Percentiles rank a stretch among this genome's conserved stretches.
Conservation (phyloP, 1,139 yeast genomes). For the Tardiomyces digboiensis region DNA sequence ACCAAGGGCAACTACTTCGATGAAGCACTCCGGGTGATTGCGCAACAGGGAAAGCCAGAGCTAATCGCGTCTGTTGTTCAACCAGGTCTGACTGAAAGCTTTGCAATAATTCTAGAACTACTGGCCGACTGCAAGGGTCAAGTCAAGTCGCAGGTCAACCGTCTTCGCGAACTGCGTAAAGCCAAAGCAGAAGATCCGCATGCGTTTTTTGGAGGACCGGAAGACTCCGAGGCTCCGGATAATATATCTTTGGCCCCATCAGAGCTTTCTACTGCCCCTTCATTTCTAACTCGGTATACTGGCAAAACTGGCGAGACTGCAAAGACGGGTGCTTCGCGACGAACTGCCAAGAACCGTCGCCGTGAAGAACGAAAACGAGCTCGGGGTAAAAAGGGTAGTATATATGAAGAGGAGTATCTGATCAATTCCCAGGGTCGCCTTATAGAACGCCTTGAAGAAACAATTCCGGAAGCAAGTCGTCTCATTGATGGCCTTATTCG, state of each 20-base stretch:
- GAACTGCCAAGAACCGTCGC: constrained; percentile 83
- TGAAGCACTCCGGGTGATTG: constrained; percentile 53
- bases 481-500: constrained; percentile 72
- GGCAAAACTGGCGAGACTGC: constrained; percentile 96
- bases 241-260: constrained; percentile 94
- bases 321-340: constrained; percentile 89
- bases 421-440: constrained; percentile 82
- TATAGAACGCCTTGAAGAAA: constrained; percentile 68
- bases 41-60: constrained; percentile 15
- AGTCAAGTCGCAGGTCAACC: constrained; percentile 66
- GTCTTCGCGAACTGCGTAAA: constrained; percentile 75
- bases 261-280: constrained; percentile 85
- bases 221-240: constrained; percentile 57
- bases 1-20: constrained; percentile 73
- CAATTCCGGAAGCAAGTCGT: constrained; percentile 63
- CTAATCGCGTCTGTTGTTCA: constrained; percentile 55
- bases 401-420: constrained; percentile 93
- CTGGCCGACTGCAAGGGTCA: constrained; percentile 89
- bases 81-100: constrained; percentile 74
- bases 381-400: constrained; percentile 94
- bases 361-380: constrained; percentile 96
- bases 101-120: constrained; percentile 78
- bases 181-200: constrained; percentile 82
- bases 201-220: constrained; percentile 48
- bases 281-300: constrained; percentile 90